A percentile compares a stretch with the other conserved stretches of the same genome.
phyloP scores from a whole-genome alignment of 1,139 yeast genomes.

The Entelexis sorbosivorans region DNA sequence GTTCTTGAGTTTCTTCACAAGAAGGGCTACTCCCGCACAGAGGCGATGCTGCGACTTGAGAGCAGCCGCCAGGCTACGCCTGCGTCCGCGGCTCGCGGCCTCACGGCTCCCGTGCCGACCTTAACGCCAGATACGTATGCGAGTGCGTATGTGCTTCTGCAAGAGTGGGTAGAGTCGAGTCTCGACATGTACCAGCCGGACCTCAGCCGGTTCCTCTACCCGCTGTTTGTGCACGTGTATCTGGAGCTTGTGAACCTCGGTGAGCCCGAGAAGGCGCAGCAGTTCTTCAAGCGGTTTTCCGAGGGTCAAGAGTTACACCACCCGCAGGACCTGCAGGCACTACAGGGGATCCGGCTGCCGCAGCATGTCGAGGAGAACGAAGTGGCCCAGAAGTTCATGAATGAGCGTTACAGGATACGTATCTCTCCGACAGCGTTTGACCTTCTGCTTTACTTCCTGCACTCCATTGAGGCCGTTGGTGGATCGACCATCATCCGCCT shows the following conservation, averaged over 20 bases:
- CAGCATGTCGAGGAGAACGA: conserved; percentile 78
- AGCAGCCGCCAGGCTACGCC: conserved; percentile 62
- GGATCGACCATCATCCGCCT: conserved; percentile 79
- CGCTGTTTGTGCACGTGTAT: conserved; percentile 80
- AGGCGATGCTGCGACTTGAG: conserved; percentile 85
- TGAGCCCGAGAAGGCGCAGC: conserved; percentile 50
- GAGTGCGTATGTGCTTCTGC: conserved; percentile 67
- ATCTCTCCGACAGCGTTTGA: conserved; percentile 81
- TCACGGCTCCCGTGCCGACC: conserved; percentile 22
- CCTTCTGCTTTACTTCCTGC: conserved; percentile 69
- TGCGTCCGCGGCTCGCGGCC: conserved; percentile 26
- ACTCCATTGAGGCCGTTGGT: conserved; percentile 86
- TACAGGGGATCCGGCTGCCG: conserved; percentile 64
- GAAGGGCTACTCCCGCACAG: conserved; percentile 89
- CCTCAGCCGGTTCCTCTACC: conserved; percentile 69
- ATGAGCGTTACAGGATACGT: conserved; percentile 60
- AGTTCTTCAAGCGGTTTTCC: conserved; percentile 63
- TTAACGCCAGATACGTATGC: conserved; percentile 42
- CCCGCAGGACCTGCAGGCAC: conserved; percentile 59
- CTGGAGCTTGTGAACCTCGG: conserved; percentile 63
- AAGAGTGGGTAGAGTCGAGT: conserved; percentile 85
- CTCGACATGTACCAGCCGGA: conserved; percentile 89
- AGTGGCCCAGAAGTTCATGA: conserved; percentile 62
- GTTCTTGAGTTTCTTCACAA: conserved; percentile 86
- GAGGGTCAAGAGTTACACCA: conserved; percentile 67